phyloP scores from a whole-genome alignment of 2,329 filamentous ascomycete species.

The Pseudopyricularia cyperi region DNA sequence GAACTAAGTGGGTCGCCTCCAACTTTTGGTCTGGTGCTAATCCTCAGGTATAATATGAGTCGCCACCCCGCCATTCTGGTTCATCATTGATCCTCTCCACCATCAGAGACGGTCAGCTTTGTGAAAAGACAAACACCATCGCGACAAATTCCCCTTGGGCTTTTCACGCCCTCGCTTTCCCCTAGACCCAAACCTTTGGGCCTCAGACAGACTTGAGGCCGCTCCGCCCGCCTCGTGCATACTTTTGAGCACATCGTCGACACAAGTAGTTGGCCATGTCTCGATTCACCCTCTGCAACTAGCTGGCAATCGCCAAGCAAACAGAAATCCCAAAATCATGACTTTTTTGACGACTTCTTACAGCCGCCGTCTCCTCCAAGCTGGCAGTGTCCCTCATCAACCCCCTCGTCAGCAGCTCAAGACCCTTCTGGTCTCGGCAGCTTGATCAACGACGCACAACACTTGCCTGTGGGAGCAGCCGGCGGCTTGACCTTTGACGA shows the following conservation, averaged over 20 bases:
- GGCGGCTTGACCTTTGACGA: neutral
- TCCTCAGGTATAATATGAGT: neutral
- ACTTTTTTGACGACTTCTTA: neutral
- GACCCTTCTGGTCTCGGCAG: neutral
- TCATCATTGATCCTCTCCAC: neutral
- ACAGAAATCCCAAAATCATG: neutral
- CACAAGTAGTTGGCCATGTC: slow-evolving; percentile 1
- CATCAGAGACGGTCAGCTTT: neutral
- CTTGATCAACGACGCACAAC: neutral
- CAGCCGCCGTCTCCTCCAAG: neutral
- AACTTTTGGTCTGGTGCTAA: no score
- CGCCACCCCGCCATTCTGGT: neutral
- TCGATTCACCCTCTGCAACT: neutral
- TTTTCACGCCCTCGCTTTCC: neutral
- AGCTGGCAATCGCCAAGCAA: neutral
- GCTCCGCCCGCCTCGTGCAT: neutral
- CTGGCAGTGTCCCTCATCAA: neutral
- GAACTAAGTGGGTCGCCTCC: neutral
- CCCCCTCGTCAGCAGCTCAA: neutral
- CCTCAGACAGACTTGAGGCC: slow-evolving; percentile 2
- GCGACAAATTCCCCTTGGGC: neutral
- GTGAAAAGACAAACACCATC: neutral
- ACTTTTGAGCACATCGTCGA: neutral
- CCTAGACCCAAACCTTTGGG: neutral
- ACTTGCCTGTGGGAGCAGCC: neutral